Conservation (phyloP, 75 land plant species). For the Isoetes taiwanensis region DNA sequence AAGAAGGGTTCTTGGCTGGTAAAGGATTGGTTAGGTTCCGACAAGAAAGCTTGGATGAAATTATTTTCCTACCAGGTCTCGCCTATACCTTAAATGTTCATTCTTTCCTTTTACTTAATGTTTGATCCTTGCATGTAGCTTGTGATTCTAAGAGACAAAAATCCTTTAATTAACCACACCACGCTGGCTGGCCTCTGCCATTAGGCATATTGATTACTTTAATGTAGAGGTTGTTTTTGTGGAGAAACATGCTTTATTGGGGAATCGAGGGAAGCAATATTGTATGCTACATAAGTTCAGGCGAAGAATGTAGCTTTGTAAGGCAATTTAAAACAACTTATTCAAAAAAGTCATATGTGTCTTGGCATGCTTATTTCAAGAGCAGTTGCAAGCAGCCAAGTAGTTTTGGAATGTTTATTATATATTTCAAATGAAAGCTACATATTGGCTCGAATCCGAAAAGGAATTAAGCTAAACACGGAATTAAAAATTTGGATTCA, state of each 20-base stretch:
- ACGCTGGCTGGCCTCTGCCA: background rate
- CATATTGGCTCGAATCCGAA: background rate
- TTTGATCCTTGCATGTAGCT: no score
- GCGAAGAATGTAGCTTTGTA: no score
- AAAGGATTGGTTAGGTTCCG: slow-evolving; percentile 72
- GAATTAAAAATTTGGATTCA: background rate
- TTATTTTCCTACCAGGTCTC: slow-evolving; percentile 71
- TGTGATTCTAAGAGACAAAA: background rate
- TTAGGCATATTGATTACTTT: background rate
- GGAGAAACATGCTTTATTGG: no score
- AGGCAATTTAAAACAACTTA: no score
- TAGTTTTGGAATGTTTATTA: no score
- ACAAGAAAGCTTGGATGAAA: slow-evolving; percentile 76
- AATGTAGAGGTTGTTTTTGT: background rate
- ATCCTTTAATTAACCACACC: background rate
- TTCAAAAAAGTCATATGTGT: no score
- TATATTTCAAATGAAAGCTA: no score
- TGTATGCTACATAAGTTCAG: no score
- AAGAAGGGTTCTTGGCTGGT: slow-evolving; percentile 62
- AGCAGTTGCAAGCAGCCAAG: no score
- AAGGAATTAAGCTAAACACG: background rate
- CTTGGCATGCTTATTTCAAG: no score
- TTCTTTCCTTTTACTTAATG: background rate
- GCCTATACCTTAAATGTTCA: background rate
- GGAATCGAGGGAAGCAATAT: no score